Conservation (phyloP, 805 yeast genomes). For the Yueomyces sinensis region DNA sequence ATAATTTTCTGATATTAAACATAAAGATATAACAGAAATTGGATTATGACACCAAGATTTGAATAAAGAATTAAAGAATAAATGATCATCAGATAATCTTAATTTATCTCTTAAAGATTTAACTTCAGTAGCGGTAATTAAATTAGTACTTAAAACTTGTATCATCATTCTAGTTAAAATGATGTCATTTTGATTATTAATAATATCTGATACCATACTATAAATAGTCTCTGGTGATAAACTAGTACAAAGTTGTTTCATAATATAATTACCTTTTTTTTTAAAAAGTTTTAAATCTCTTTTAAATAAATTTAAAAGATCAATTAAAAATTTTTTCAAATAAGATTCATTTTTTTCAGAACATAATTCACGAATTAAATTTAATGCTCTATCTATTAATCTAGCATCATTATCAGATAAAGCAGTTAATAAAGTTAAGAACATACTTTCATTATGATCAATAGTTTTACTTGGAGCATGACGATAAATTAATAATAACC, state of each 20-base stretch:
- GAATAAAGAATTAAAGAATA: constrained; percentile 62
- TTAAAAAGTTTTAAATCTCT: constrained; percentile 55
- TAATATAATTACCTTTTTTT: constrained; percentile 66
- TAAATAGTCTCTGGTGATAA: constrained; percentile 75
- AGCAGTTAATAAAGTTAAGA: constrained; percentile 66
- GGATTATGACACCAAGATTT: constrained; percentile 88
- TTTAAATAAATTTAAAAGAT: constrained; percentile 56
- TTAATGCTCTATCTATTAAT: constrained; percentile 19
- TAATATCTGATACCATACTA: constrained; percentile 62
- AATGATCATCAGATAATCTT: constrained; percentile 54
- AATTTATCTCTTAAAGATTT: constrained; percentile 54
- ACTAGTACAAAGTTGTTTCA: constrained; percentile 71
- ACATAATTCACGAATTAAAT: constrained; percentile 18
- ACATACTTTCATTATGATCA: constrained; percentile 47
- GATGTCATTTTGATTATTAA: constrained; percentile 44
- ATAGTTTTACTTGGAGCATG: constrained; percentile 48
- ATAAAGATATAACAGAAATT: constrained; percentile 74
- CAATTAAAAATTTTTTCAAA: constrained; percentile 62
- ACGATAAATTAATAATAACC: constrained; percentile 74
- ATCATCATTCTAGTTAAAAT: constrained; percentile 70
- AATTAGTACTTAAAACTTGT: constrained; percentile 74
- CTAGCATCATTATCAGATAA: constrained; percentile 36
- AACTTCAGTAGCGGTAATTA: constrained; percentile 78
- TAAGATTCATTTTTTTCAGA: constrained; percentile 46
- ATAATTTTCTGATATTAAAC: constrained; percentile 77